Conservation (phyloP, 2,329 filamentous ascomycete species). For the Mycocentrospora acerina region DNA sequence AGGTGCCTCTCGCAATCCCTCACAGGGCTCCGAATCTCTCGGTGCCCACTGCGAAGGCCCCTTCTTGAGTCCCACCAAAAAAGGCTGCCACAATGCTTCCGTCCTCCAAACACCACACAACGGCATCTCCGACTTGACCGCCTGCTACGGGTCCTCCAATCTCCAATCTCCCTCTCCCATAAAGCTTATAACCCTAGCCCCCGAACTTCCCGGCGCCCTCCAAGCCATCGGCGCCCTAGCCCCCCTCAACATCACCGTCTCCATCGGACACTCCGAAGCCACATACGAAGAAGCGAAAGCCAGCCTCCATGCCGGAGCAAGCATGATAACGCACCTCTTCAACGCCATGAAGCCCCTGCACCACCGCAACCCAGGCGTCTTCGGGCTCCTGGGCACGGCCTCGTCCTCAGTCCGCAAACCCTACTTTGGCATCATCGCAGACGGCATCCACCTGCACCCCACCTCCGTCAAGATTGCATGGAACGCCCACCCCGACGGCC, state of each 20-base stretch:
- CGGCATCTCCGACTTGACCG: constrained; percentile 65
- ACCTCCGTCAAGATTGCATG: constrained; percentile 88
- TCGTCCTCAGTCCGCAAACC: constrained; percentile 53
- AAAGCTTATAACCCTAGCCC: constrained; percentile 83
- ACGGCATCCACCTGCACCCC: constrained; percentile 87
- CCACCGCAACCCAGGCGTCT: constrained; percentile 88
- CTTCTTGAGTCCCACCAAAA: constrained; percentile 79
- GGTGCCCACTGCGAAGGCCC: constrained; percentile 91
- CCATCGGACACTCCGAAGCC: constrained; percentile 84
- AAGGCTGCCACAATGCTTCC: constrained; percentile 78
- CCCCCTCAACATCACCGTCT: constrained; percentile 68
- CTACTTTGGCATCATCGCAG: constrained; percentile 86
- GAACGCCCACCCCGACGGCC: constrained; percentile 79
- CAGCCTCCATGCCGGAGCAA: constrained; percentile 73
- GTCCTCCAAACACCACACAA: constrained; percentile 66
- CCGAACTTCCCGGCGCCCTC: constrained; percentile 73
- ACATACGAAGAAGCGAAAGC: constrained; percentile 78
- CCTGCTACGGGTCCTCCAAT: constrained; percentile 73
- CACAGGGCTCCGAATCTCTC: constrained; percentile 79
- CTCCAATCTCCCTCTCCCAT: constrained; percentile 56
- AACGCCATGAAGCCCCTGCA: constrained; percentile 91
- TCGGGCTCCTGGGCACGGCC: constrained; percentile 71
- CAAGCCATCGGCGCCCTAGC: constrained; percentile 67
- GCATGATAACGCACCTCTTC: constrained; percentile 91
- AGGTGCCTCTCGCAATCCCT: constrained; percentile 58